Evolutionary conservation across 2,329 filamentous ascomycete species (phyloP).

Genomic region (Arthrocladium fulminans): DNA sequence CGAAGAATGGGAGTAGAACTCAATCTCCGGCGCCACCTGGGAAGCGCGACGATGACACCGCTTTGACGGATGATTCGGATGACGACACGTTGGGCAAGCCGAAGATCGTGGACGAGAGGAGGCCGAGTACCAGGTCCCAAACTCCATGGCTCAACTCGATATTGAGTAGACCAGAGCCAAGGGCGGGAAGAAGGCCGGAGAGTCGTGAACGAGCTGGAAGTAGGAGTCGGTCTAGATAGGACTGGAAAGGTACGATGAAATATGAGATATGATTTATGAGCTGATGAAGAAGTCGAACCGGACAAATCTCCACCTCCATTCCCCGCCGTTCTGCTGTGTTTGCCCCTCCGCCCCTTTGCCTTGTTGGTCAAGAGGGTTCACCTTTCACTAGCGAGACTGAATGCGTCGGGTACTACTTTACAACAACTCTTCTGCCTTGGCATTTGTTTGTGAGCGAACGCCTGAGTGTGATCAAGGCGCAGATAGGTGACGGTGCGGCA

Average conservation of each 20-base stretch:
- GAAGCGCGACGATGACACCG: conserved; percentile 2
- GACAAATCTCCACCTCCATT: too few species aligned
- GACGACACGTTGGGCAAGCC: conserved; percentile 3
- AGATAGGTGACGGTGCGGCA: too few species aligned
- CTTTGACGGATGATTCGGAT: conserved; percentile 10
- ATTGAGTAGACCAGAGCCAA: conserved; percentile 5
- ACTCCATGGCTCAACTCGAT: conserved; percentile 13
- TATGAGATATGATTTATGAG: not conserved
- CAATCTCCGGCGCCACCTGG: not conserved
- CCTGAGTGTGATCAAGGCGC: too few species aligned
- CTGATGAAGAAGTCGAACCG: too few species aligned
- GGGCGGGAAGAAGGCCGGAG: not conserved
- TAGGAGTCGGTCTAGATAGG: not conserved
- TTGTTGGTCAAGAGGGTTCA: too few species aligned
- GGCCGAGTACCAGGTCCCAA: conserved; percentile 9
- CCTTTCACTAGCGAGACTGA: too few species aligned
- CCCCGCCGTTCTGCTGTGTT: too few species aligned
- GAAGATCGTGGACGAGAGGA: conserved; percentile 11
- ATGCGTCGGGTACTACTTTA: too few species aligned
- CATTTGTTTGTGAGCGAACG: too few species aligned
- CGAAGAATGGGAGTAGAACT: conserved; percentile 1
- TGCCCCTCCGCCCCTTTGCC: too few species aligned
- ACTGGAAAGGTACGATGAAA: not conserved
- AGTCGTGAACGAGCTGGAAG: not conserved
- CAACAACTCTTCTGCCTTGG: too few species aligned